Conservation (phyloP, 257 asterid genomes). For the Solanum pinnatisectum region DNA sequence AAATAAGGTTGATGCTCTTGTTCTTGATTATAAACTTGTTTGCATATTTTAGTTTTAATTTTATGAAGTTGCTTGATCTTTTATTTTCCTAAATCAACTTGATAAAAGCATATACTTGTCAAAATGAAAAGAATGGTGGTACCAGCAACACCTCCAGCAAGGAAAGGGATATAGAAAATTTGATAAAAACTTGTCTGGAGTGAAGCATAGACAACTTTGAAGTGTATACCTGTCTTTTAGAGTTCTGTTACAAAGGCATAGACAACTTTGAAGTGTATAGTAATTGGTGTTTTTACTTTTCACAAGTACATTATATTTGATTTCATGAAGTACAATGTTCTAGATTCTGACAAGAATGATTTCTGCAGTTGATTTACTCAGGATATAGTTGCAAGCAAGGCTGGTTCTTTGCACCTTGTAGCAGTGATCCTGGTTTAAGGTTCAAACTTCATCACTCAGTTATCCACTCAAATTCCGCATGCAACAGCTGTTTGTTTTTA, state of each 20-base stretch:
- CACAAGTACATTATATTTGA: not conserved
- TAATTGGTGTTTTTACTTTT: not conserved
- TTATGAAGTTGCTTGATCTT: not conserved
- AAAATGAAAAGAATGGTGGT: not conserved
- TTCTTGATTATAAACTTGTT: not conserved
- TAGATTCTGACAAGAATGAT: slow-evolving; percentile 5
- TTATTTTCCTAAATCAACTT: not conserved
- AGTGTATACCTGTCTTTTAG: not conserved
- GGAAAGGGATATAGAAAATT: not conserved
- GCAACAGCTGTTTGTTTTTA: not conserved
- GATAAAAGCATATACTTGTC: not conserved
- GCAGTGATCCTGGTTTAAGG: slow-evolving; percentile 83
- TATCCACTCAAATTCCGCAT: not conserved
- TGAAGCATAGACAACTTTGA: not conserved
- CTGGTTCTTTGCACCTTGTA: slow-evolving; percentile 96
- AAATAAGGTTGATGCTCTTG: slow-evolving; percentile 53
- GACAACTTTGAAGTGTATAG: not conserved
- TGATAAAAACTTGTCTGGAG: not conserved
- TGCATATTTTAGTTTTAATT: not conserved
- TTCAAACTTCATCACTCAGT: slow-evolving; percentile 11
- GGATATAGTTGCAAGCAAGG: slow-evolving; percentile 94
- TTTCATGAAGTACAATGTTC: not conserved
- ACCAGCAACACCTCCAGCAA: not conserved
- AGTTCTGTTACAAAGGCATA: not conserved
- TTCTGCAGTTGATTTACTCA: slow-evolving; percentile 67